phyloP scores from a whole-genome alignment of 352 stramenopile genomes.

The Chrysophaeum taylorii region DNA sequence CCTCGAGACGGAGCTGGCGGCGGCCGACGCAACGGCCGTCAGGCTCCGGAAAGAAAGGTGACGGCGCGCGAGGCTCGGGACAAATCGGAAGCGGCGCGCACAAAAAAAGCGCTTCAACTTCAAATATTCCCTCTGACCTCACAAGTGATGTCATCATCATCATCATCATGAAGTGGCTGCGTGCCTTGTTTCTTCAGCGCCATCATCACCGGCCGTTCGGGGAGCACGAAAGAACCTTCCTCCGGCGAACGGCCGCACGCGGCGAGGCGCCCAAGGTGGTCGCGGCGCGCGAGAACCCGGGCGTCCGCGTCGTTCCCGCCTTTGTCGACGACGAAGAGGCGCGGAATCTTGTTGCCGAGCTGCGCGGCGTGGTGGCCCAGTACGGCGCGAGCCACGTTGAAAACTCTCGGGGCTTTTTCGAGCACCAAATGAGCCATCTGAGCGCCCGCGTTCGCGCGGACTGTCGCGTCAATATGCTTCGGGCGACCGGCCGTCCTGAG shows the following conservation, averaged over 20 bases:
- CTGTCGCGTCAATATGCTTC: not conserved
- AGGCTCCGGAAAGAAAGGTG: not conserved
- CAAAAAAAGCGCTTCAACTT: too few relatives aligned
- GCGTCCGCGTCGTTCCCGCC: not conserved
- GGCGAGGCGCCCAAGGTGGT: not conserved
- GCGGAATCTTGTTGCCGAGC: not conserved
- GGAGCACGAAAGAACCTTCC: not conserved
- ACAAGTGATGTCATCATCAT: not conserved
- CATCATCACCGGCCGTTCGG: not conserved
- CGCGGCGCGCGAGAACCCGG: conserved; percentile 3
- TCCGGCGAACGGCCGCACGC: not conserved
- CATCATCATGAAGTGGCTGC: not conserved
- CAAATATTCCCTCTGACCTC: not conserved
- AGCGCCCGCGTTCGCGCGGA: not conserved
- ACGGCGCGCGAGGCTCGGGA: too few relatives aligned
- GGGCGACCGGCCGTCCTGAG: not conserved
- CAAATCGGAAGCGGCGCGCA: too few relatives aligned
- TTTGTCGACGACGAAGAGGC: not conserved
- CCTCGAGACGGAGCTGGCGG: conserved; percentile 1
- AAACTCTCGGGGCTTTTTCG: not conserved
- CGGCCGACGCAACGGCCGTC: not conserved
- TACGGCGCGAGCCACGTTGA: not conserved
- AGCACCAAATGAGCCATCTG: not conserved
- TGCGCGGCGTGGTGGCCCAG: not conserved
- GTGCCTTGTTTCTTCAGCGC: not conserved